Base-by-base conservation (phyloP, 306 rosid genomes). In the Dryas octopetala region DNA sequence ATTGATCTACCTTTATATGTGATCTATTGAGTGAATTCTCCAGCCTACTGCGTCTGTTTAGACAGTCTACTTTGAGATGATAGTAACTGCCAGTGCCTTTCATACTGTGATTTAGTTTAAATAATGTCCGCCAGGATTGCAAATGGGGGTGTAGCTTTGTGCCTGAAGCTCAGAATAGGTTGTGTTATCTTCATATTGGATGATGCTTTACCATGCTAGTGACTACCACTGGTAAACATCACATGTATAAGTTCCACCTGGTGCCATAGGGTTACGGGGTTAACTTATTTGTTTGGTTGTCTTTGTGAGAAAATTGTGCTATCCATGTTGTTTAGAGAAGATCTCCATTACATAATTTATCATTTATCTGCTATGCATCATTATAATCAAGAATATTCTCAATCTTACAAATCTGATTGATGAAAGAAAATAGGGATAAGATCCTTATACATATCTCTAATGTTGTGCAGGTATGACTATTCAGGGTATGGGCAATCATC, bases 401-500 rank as follows among this genome's bases (percentile, higher is more conserved):
- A 41, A 50, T 32, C 12, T 3, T 46, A 19, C n/a, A 64, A 43
- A 1, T 49, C 74, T 51, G 49, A 68, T 38, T 47, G 12, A 41
- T 49, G 40, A 28, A 49, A 16, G 10, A 43, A 38, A 61, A 4
- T 32, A 7, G 46, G 44, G 60, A 10, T n/a, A n/a, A n/a, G 17
- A 10, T 74, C 72, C 82, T 85, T 32, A 78, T 17, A 52, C 48
- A 6, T 38, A 62, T 62, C 9, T 77, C 48, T 58, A 16, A 70
- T 77, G 68, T 67, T 78, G 48, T 91, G 91, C 83, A 93, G 98
- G 89, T 93, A 93, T 73, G 98, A 93, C 70, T 93, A 93, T 85
- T 93, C 98, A 61, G 98, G 98, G 71, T 93, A 93, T 19, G 97
- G 98, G 32, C 96, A 93, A 48, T 93, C 98, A 81, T 79, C 98